Evolutionary conservation across 2,329 filamentous ascomycete genomes (phyloP).

Genomic region (Karstenula rhodostoma): DNA sequence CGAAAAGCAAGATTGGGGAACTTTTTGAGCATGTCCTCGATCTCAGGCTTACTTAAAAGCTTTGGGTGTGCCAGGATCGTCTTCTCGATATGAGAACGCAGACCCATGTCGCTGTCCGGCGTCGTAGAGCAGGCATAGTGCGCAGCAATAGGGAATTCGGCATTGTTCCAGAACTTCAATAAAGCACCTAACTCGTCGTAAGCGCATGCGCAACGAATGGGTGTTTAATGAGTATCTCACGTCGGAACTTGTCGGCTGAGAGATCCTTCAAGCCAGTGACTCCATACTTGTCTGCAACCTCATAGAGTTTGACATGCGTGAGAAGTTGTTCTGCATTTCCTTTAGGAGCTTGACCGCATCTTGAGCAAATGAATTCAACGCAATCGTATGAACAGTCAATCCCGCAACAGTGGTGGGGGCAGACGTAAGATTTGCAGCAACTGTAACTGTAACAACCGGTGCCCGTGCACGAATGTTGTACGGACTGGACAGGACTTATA

Average conservation of each 20-base stretch:
- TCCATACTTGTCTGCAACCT: conserved; percentile 24
- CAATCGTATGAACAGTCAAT: neutral
- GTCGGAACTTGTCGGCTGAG: conserved; percentile 15
- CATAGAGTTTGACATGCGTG: conserved; percentile 24
- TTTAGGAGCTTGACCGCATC: neutral
- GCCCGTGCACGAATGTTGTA: too few relatives aligned
- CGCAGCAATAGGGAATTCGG: conserved; percentile 34
- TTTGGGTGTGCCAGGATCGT: conserved; percentile 29
- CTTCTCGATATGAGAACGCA: conserved; percentile 35
- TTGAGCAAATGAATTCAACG: too few relatives aligned
- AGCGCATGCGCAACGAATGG: neutral
- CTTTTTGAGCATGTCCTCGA: conserved; percentile 11
- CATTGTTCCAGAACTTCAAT: conserved; percentile 24
- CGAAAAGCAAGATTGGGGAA: too few relatives aligned
- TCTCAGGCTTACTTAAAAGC: conserved; percentile 8
- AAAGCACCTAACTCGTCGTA: conserved; percentile 4
- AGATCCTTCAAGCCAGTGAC: conserved; percentile 16
- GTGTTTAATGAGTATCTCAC: neutral
- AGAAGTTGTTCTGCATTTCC: conserved; percentile 7
- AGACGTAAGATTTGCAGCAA: too few relatives aligned
- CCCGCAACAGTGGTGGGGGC: too few relatives aligned
- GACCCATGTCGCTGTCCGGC: conserved; percentile 32
- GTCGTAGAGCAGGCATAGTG: conserved; percentile 33
- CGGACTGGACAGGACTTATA: too few relatives aligned
- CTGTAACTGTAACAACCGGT: too few relatives aligned